phyloP scores from a whole-genome alignment of 2,329 filamentous ascomycete species.

The Trichothecium roseum region DNA sequence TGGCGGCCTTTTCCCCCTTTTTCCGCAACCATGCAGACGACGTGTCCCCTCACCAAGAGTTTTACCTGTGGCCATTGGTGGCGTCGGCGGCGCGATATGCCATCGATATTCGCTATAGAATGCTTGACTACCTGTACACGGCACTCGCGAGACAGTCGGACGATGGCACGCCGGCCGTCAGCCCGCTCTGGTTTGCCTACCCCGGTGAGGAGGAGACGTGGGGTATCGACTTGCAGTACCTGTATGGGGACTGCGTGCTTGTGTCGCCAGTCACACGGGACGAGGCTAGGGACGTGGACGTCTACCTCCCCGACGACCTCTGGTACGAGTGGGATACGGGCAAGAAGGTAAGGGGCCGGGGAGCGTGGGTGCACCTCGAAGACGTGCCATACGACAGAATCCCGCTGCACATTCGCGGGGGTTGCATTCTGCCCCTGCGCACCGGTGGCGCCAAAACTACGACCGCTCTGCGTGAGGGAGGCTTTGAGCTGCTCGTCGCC shows the following conservation, averaged over 20 bases:
- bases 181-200: constrained; percentile 63
- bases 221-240: constrained; percentile 34
- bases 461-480: constrained; percentile 46
- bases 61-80: constrained; percentile 55
- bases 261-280: constrained; percentile 36
- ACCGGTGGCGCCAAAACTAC: constrained; percentile 48
- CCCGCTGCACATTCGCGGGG: constrained; percentile 54
- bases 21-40: constrained; percentile 54
- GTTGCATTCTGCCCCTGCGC: constrained; percentile 51
- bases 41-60: constrained; percentile 42
- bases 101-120: constrained; percentile 57
- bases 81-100: constrained; percentile 52
- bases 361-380: constrained; percentile 14
- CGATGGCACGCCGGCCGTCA: constrained; percentile 54
- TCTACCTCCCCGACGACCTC: constrained; percentile 36
- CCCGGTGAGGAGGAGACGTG: constrained; percentile 34
- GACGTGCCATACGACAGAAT: constrained; percentile 36
- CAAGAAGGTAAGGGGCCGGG: constrained; percentile 28
- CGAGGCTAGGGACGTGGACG: constrained; percentile 26
- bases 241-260: constrained; percentile 34
- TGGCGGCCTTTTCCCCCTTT: constrained; percentile 58
- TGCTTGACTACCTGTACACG: constrained; percentile 70
- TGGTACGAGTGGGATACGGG: constrained; percentile 42
- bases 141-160: constrained; percentile 49
- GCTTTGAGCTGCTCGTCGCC: constrained; percentile 61